Conservation (phyloP, 176 grass and related monocot genomes). For the Ensete glaucum region DNA sequence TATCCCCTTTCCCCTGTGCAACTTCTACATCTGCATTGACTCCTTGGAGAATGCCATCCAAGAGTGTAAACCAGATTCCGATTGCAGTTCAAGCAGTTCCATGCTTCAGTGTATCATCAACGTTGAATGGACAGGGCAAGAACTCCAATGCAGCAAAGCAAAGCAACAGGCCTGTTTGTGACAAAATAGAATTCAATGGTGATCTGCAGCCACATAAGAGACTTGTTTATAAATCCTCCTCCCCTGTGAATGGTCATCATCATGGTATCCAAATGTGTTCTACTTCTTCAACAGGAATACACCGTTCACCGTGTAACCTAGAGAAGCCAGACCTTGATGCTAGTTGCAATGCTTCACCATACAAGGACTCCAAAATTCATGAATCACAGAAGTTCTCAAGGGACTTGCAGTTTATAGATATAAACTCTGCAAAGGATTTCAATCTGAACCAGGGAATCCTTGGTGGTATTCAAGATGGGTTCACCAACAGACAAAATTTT, state of each 20-base stretch:
- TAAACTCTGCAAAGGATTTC: slow-evolving; percentile 30
- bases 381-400: slow-evolving; percentile 21
- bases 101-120: slow-evolving; percentile 29
- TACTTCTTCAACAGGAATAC: slow-evolving; percentile 18
- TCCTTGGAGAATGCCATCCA: slow-evolving; percentile 25
- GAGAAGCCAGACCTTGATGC: slow-evolving; percentile 26
- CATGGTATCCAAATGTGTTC: slow-evolving; percentile 26
- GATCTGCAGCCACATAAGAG: not conserved
- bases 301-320: slow-evolving; percentile 21
- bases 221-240: not conserved
- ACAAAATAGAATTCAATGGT: slow-evolving; percentile 17
- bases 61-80: slow-evolving; percentile 23
- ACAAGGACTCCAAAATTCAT: slow-evolving; percentile 6
- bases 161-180: slow-evolving; percentile 17
- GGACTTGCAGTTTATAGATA: slow-evolving; percentile 24
- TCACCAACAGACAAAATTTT: slow-evolving; percentile 16
- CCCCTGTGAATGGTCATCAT: slow-evolving; percentile 10
- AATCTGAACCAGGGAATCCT: slow-evolving; percentile 56
- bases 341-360: not conserved
- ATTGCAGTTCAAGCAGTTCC: slow-evolving; percentile 29
- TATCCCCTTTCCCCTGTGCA: slow-evolving; percentile 26
- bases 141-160: slow-evolving; percentile 22
- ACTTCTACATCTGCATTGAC: slow-evolving; percentile 14
- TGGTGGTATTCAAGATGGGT: slow-evolving; percentile 31
- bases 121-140: slow-evolving; percentile 21